Evolutionary conservation across 2,329 filamentous ascomycete species (phyloP), one percentile per base, ranked within the genome.

Genomic region (Fusarium pseudograminearum): DNA sequence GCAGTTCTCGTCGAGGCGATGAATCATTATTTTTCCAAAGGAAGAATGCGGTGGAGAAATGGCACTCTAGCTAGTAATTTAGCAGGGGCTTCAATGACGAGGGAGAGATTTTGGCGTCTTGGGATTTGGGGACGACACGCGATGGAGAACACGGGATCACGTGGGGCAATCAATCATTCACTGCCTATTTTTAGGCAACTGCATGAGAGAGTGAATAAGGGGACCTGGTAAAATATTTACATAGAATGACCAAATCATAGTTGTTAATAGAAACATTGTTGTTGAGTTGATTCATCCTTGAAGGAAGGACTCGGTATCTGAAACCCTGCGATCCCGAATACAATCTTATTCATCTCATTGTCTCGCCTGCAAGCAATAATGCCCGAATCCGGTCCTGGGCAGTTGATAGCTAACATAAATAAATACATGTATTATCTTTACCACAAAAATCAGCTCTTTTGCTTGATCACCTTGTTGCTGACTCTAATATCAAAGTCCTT

Each of bases 141-240:
- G 69, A 74, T 47, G 26, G 41, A 50, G 33, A 36, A 57, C 74
- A 65, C 74, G 71, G 42, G 61, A 69, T 76, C 74, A 76, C 74
- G 74, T 76, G 74, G 26, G 14, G 11, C 5, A 3, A 7, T 50
- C 20, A 22, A 54, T 42, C 18, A 7, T 41, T 41, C 55, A 20
- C 63, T 57, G 63, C 46, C 64, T n/a, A n/a, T n/a, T n/a, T n/a
- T n/a, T 47, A 30, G 31, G 33, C 20, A 5, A 28, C 20, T 15
- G 22, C 5, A 16, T 16, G 11, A 38, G n/a, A 40, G 11, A 22
- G 36, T 22, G 36, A 40, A 22, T 22, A 40, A 22, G 12, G 11
- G 28, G 28, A 30, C 28, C 28, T 30, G 28, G 10, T 30, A 30
- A 30, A 12, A 30, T 30, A 30, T 30, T 10, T 22, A 7, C 12